Percentiles rank a stretch among this genome's conserved stretches.
Evolutionary conservation across 2,329 filamentous ascomycete species (phyloP).

Genomic region (Dichotomopilus funicola): DNA sequence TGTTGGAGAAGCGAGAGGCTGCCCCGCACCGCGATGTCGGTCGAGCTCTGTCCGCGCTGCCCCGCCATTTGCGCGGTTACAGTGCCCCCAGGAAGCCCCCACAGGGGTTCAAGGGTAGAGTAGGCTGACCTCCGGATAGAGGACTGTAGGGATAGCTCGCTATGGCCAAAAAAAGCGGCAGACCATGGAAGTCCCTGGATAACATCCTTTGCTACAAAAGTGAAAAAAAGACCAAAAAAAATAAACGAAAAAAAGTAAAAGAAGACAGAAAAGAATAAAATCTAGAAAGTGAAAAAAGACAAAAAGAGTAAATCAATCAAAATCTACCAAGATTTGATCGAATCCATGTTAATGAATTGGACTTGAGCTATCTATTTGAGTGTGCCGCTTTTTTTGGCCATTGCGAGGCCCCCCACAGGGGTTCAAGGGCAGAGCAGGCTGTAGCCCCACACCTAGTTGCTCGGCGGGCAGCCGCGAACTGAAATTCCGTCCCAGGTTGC

Average conservation of each 20-base stretch:
- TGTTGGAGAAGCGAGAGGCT: slow-evolving; percentile 14
- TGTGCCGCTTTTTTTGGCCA: no score
- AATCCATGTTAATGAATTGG: neutral
- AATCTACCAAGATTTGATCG: no score
- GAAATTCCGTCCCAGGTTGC: neutral
- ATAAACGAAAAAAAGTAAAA: no score
- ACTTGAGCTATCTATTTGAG: no score
- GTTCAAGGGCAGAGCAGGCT: neutral
- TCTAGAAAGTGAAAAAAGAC: no score
- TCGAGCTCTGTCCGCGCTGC: slow-evolving; percentile 12
- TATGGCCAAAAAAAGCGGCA: no score
- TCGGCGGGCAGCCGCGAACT: neutral
- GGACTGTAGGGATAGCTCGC: neutral
- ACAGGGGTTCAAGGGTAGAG: neutral
- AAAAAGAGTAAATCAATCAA: no score
- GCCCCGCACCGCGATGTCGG: slow-evolving; percentile 20
- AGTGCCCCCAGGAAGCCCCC: slow-evolving; percentile 13
- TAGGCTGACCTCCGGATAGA: slow-evolving; percentile 11
- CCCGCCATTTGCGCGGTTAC: slow-evolving; percentile 26
- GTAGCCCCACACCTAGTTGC: no score
- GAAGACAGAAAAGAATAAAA: no score
- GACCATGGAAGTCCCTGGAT: no score
- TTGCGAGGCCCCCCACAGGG: slow-evolving; percentile 9
- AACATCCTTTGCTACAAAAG: no score
- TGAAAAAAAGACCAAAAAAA: no score